Percentiles rank a stretch among this genome's conserved stretches.
These are phyloP conservation scores for Pisolithus sp. DNA, from an alignment of 768 basidiomycete genomes.

Conservation along the genomic window DNA sequence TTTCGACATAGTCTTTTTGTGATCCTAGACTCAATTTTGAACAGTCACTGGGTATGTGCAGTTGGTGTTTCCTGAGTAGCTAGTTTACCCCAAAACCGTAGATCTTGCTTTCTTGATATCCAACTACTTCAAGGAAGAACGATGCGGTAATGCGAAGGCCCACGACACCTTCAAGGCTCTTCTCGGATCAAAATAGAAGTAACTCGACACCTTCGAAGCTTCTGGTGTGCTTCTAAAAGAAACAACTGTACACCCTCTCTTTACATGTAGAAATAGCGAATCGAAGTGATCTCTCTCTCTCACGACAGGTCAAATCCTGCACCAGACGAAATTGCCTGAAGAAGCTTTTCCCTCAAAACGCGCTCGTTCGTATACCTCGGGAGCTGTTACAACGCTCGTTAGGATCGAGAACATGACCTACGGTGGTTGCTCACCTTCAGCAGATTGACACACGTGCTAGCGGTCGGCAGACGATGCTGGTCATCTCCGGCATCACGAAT, in stretches of 20 bases:
- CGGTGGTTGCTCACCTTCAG: constrained; percentile 56
- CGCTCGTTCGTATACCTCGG: constrained; percentile 62
- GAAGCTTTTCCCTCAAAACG: constrained; percentile 64
- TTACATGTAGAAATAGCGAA: constrained; percentile 6
- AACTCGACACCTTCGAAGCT: neutral
- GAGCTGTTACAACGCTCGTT: constrained; percentile 38
- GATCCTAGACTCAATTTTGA: constrained; percentile 93
- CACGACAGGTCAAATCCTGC: constrained; percentile 93
- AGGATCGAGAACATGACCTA: constrained; percentile 2
- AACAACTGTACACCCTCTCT: neutral
- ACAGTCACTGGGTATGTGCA: constrained; percentile 77
- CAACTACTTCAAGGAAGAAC: constrained; percentile 69
- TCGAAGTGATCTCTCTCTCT: constrained; percentile 1
- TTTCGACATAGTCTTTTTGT: constrained; percentile 65
- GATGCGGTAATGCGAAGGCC: constrained; percentile 31
- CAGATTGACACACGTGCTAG: constrained; percentile 88
- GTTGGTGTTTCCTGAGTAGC: neutral
- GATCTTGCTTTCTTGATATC: constrained; percentile 86
- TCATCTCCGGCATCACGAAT: constrained; percentile 80
- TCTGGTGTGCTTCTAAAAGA: constrained; percentile 9
- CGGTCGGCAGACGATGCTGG: constrained; percentile 60
- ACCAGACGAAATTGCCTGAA: constrained; percentile 81
- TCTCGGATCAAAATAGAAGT: constrained; percentile 16
- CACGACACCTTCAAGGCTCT: constrained; percentile 25
- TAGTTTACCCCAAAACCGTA: constrained; percentile 15